Evolutionary conservation across 1,284 basidiomycete genomes (phyloP).

Genomic region (Cystobasidium slooffiae): DNA sequence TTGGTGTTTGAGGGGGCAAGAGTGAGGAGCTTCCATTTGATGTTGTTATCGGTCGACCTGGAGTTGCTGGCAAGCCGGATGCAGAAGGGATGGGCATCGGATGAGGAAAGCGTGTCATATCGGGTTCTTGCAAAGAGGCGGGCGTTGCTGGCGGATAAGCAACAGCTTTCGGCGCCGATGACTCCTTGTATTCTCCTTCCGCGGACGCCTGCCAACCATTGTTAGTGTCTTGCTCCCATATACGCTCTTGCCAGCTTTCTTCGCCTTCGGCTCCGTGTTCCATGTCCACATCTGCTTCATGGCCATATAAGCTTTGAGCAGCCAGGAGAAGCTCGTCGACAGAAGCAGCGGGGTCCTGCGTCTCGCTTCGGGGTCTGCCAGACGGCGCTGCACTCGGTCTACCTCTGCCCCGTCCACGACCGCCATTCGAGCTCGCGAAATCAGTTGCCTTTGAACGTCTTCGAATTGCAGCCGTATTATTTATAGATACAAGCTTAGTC

Average conservation of each 20-base stretch:
- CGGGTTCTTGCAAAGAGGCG: slow-evolving; percentile 17
- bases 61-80: slow-evolving; percentile 9
- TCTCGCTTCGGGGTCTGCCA: not conserved
- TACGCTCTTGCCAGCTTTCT: not conserved
- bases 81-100: not conserved
- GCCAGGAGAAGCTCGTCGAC: not conserved
- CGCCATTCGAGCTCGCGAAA: not conserved
- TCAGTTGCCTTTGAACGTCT: slow-evolving; percentile 7
- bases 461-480: slow-evolving; percentile 2
- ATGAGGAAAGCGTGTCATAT: slow-evolving; percentile 26
- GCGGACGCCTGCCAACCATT: not conserved
- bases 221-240: not conserved
- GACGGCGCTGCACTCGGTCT: not conserved
- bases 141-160: slow-evolving; percentile 13
- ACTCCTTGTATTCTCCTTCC: not conserved
- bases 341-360: not conserved
- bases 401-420: slow-evolving; percentile 2
- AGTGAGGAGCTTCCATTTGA: not conserved
- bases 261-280: not conserved
- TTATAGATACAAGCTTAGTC: slow-evolving; percentile 35
- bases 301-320: not conserved
- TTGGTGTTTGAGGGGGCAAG: slow-evolving; percentile 21
- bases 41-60: not conserved
- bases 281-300: not conserved
- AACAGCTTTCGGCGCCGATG: not conserved